Evolutionary conservation across 2,329 filamentous ascomycete species (phyloP).

Genomic region (Ascocoryne sarcoides): DNA sequence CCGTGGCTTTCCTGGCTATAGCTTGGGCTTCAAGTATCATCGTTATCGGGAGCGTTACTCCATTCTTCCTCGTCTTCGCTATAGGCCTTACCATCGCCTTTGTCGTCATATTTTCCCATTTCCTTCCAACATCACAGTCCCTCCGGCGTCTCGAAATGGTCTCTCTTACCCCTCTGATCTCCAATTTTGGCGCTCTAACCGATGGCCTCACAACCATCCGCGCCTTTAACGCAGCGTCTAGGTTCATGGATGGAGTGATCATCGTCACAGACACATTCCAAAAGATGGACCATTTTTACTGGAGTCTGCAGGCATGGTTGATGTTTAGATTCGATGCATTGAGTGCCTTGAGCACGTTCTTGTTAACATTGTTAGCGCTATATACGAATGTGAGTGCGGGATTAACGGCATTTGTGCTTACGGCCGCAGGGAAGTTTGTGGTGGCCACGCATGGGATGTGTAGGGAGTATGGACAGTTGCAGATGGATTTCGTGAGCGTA

Average conservation of each 20-base stretch:
- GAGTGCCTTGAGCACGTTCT: conserved; percentile 64
- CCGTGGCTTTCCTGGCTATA: conserved; percentile 61
- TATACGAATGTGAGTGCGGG: conserved; percentile 68
- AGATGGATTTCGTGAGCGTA: conserved; percentile 88
- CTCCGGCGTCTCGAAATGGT: conserved; percentile 82
- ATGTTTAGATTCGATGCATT: conserved; percentile 68
- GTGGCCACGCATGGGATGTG: conserved; percentile 65
- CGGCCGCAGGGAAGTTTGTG: conserved; percentile 62
- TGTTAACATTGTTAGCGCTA: conserved; percentile 65
- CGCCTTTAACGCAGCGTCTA: conserved; percentile 68
- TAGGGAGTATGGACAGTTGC: conserved; percentile 70
- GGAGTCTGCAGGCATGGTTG: conserved; percentile 79
- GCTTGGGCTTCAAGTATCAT: conserved; percentile 64
- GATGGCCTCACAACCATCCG: conserved; percentile 81
- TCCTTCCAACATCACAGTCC: conserved; percentile 75
- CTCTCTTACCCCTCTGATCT: conserved; percentile 78
- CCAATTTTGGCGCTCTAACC: conserved; percentile 82
- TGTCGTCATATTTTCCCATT: conserved; percentile 63
- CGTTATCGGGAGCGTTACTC: conserved; percentile 73
- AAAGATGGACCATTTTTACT: conserved; percentile 94
- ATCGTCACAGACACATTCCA: conserved; percentile 80
- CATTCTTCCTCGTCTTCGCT: conserved; percentile 66
- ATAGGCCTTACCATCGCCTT: conserved; percentile 59
- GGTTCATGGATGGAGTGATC: conserved; percentile 75
- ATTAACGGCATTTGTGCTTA: conserved; percentile 74